A percentile compares a stretch with the other conserved stretches of the same genome.
phyloP scores from a whole-genome alignment of 1,284 basidiomycete species.

The Cutaneotrichosporon sp. region DNA sequence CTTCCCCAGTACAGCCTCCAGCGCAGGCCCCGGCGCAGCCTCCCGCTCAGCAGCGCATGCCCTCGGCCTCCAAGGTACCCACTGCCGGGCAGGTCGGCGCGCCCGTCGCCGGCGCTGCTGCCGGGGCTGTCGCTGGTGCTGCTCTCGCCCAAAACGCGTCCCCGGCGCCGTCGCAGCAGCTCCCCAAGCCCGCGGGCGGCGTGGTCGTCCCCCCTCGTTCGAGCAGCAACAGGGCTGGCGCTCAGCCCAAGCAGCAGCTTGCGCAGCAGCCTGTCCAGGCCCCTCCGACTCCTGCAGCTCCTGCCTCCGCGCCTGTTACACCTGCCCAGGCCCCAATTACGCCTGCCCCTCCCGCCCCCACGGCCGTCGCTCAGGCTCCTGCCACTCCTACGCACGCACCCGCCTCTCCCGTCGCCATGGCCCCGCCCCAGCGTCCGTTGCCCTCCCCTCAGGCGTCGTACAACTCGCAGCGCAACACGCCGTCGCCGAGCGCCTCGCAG shows the following conservation, averaged over 20 bases:
- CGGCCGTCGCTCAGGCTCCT: no score
- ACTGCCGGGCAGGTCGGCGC: no score
- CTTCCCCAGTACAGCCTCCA: neutral
- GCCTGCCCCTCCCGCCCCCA: neutral
- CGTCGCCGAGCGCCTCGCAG: neutral
- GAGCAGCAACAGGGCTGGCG: conserved; percentile 3
- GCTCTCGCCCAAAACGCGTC: no score
- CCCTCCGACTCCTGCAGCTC: neutral
- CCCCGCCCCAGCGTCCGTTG: no score
- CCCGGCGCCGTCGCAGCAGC: no score
- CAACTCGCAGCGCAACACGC: neutral
- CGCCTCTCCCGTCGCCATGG: no score
- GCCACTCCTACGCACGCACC: no score
- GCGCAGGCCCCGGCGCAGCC: neutral
- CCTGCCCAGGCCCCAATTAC: neutral
- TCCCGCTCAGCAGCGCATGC: no score
- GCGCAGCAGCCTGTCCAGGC: neutral
- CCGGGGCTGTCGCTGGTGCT: no score
- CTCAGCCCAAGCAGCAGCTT: neutral
- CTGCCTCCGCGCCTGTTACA: neutral
- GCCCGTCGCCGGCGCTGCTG: no score
- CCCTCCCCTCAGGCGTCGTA: neutral
- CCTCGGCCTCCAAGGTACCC: no score
- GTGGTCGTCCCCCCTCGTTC: neutral
- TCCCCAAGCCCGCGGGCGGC: neutral